phyloP scores from a whole-genome alignment of 345 rosid genomes.

The Brassica incana region DNA sequence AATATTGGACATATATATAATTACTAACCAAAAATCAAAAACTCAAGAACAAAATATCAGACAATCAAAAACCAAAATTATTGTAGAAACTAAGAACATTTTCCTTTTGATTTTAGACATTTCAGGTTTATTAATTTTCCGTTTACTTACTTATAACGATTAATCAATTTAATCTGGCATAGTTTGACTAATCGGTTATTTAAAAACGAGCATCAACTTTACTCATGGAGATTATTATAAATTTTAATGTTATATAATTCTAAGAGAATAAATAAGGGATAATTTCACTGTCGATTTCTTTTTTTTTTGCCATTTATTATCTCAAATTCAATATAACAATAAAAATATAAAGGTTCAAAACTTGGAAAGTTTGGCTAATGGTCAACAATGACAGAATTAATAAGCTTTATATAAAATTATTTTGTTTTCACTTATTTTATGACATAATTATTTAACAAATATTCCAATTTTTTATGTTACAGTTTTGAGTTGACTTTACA shows the following conservation, averaged over 20 bases:
- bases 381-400: conserved; percentile 27
- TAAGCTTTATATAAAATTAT: not conserved
- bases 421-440: conserved; percentile 4
- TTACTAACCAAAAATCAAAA: not conserved
- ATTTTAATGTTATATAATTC: not conserved
- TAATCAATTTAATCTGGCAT: not conserved
- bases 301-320: not conserved
- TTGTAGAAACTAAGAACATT: not conserved
- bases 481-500: not conserved
- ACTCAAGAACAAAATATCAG: not conserved
- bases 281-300: not conserved
- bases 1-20: no score
- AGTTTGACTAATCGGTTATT: not conserved
- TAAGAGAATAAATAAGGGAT: not conserved
- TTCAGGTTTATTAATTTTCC: not conserved
- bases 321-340: not conserved
- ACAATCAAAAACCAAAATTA: not conserved
- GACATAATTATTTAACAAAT: not conserved
- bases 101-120: not conserved
- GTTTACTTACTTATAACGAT: not conserved
- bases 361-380: conserved; percentile 4
- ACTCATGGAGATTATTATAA: not conserved
- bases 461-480: not conserved
- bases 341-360: not conserved
- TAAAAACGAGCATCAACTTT: not conserved